Evolutionary conservation across 116 monocot genomes (phyloP), one percentile per base, ranked within the genome.

Genomic region (Posidonia oceanica): DNA sequence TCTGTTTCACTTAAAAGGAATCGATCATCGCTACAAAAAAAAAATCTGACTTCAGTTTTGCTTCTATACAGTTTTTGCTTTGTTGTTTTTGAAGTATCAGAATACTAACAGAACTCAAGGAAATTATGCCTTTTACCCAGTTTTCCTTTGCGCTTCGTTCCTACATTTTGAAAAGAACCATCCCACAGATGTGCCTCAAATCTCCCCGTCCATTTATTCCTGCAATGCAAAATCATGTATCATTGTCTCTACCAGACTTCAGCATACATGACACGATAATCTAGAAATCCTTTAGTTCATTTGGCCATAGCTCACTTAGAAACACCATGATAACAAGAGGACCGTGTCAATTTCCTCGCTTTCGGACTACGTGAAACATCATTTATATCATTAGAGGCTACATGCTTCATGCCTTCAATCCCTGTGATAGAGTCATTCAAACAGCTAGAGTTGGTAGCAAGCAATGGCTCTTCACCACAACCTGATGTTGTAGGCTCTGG

Each of bases 161-260:
- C 91, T 78, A 83, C 85, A 29, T 79, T 69, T 61, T 71, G 69
- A 69, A 80, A 75, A 11, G 77, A 79, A 56, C 83, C 87, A 61
- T 91, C 91, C 91, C 91, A 87, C 14, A 87, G 75, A 74, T 87
- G 91, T 29, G 87, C 91, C 72, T 91, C 91, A 64, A 68, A 91
- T 56, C 84, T 87, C 36, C 91, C 91, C 56, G 85, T 91, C 91
- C 91, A 91, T 64, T 81, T 87, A 42, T 83, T 70, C 87, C 91
- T 91, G 69, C 37, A 58, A 29, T 3, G 42, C 2, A 21, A 67
- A 20, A 48, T 4, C 67, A 44, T 44, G n/a, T 48, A 2, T 67
- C 48, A 42, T n/a, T 21, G 3, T 67, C 4, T 10, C 20, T 54
- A 29, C 29, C 29, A 29, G 29, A 29, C 29, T 56, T 14, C 2